These are phyloP conservation scores for Fusarium cyanostomum DNA, from an alignment of 2,329 filamentous ascomycete genomes.

Conservation along the genomic window DNA sequence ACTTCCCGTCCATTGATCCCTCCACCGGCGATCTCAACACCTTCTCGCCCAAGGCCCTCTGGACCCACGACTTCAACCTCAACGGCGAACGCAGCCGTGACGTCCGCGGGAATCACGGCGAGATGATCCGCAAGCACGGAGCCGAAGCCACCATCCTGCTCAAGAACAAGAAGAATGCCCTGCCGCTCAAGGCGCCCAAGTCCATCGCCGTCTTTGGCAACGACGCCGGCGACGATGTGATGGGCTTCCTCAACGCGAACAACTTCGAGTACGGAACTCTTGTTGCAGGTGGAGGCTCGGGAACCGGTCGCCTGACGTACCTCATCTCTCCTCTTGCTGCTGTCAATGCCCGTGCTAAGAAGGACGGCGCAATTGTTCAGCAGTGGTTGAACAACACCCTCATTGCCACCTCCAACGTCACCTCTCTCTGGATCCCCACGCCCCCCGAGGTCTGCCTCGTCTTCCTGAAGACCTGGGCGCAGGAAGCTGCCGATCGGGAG, in stretches of 20 bases:
- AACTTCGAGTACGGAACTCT: slow-evolving; percentile 69
- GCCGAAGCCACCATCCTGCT: slow-evolving; percentile 71
- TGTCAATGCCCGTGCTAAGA: slow-evolving; percentile 57
- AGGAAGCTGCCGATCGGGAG: slow-evolving; percentile 68
- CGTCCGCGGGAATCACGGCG: slow-evolving; percentile 63
- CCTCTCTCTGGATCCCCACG: slow-evolving; percentile 57
- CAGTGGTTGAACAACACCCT: slow-evolving; percentile 59
- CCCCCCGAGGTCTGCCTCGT: slow-evolving; percentile 73
- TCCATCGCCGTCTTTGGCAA: slow-evolving; percentile 65
- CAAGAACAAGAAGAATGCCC: slow-evolving; percentile 71
- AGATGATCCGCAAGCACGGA: slow-evolving; percentile 65
- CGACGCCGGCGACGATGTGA: slow-evolving; percentile 60
- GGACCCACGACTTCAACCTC: slow-evolving; percentile 52
- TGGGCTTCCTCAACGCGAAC: slow-evolving; percentile 72
- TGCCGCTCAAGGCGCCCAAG: slow-evolving; percentile 69
- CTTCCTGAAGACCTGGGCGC: slow-evolving; percentile 72
- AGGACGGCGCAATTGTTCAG: slow-evolving; percentile 58
- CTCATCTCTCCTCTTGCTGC: slow-evolving; percentile 51
- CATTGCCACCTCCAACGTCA: slow-evolving; percentile 49
- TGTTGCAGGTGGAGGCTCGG: slow-evolving; percentile 65
- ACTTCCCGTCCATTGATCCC: slow-evolving; percentile 55
- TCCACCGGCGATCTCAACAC: slow-evolving; percentile 60
- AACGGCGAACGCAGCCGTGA: slow-evolving; percentile 63
- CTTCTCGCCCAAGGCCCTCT: slow-evolving; percentile 59
- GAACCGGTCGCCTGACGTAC: slow-evolving; percentile 52